These are phyloP conservation scores for Gautieria morchelliformis DNA, from an alignment of 768 basidiomycete genomes.

Conservation along the genomic window DNA sequence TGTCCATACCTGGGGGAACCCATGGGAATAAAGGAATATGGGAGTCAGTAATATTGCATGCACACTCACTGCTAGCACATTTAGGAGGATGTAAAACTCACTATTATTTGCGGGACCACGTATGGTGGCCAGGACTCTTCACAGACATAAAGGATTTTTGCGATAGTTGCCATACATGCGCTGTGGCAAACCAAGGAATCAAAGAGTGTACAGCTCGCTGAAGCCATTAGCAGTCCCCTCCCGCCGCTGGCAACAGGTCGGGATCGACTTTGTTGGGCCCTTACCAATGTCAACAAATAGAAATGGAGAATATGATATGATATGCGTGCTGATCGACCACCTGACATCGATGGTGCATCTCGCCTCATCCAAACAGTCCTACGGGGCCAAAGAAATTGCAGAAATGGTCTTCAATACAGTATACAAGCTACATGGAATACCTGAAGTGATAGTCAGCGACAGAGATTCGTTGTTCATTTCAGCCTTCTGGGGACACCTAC, in stretches of 20 bases:
- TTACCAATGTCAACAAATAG: conserved; percentile 12
- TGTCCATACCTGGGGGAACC: conserved; percentile 10
- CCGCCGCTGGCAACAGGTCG: conserved; percentile 16
- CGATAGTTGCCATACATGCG: conserved; percentile 16
- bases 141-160: conserved; percentile 17
- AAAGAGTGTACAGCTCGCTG: conserved; percentile 16
- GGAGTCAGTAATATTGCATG: conserved; percentile 28
- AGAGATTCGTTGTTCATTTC: conserved; percentile 25
- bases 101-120: conserved; percentile 12
- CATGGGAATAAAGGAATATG: conserved; percentile 7
- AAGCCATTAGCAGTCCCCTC: conserved; percentile 10
- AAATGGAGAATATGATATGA: conserved; percentile 20
- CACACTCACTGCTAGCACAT: conserved; percentile 20
- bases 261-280: conserved; percentile 28
- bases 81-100: conserved; percentile 18
- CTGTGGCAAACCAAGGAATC: conserved; percentile 22
- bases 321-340: conserved; percentile 18
- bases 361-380: conserved; percentile 8
- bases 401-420: conserved; percentile 19
- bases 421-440: conserved; percentile 21
- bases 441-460: conserved; percentile 20
- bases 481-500: conserved; percentile 21
- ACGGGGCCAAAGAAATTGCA: conserved; percentile 18
- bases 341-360: conserved; percentile 16
- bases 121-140: conserved; percentile 15